Evolutionary conservation across 805 yeast genomes (phyloP).

Genomic region (Wickerhamomyces hampshirensis): DNA sequence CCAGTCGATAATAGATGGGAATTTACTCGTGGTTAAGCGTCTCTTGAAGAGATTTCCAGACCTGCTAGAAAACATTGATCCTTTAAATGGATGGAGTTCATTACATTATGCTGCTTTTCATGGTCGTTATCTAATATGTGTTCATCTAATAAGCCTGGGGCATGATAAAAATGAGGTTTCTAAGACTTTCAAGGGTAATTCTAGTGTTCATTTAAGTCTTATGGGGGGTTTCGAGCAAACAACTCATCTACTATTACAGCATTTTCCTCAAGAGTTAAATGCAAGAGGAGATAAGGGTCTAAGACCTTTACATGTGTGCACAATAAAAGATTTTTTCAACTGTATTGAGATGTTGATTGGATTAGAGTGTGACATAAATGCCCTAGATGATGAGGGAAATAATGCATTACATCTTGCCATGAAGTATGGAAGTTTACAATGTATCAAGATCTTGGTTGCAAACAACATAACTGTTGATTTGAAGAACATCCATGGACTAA

Average conservation of each 20-base stretch:
- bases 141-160: constrained; percentile 48
- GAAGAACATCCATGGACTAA: constrained; percentile 58
- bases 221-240: constrained; percentile 63
- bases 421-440: constrained; percentile 58
- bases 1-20: constrained; percentile 59
- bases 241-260: constrained; percentile 65
- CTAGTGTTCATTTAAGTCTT: constrained; percentile 71
- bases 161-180: constrained; percentile 49
- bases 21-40: constrained; percentile 57
- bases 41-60: constrained; percentile 66
- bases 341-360: constrained; percentile 63
- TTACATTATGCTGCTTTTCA: constrained; percentile 75
- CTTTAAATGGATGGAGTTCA: constrained; percentile 75
- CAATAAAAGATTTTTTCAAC: constrained; percentile 52
- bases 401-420: constrained; percentile 84
- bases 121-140: constrained; percentile 69
- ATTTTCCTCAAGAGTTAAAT: constrained; percentile 53
- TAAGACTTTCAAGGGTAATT: constrained; percentile 49
- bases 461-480: constrained; percentile 44
- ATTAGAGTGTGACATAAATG: constrained; percentile 71
- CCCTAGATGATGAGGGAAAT: constrained; percentile 69
- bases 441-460: constrained; percentile 47
- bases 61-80: constrained; percentile 62
- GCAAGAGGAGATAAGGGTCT: constrained; percentile 41
- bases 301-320: constrained; percentile 69